Evolutionary conservation across 306 rosid species (phyloP).

Genomic region (Prunus mongolica): DNA sequence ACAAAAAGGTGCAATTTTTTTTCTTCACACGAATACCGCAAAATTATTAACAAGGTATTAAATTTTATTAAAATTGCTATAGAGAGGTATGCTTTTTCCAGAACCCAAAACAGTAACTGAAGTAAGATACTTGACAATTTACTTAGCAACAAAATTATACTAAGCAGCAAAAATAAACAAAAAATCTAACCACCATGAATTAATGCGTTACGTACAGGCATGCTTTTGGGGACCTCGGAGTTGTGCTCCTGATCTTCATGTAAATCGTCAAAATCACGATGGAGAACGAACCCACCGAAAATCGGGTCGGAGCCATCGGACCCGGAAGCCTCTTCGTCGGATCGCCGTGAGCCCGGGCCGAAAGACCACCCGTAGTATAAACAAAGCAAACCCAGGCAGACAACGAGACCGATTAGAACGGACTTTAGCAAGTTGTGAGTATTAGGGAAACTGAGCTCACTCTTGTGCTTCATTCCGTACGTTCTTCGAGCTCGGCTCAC

Average conservation of each 20-base stretch:
- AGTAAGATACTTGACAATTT: not conserved
- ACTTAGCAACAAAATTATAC: too few species aligned
- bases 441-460: constrained; percentile 18
- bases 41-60: not conserved
- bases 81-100: not conserved
- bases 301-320: constrained; percentile 26
- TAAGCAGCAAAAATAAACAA: not conserved
- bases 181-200: not conserved
- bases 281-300: constrained; percentile 11
- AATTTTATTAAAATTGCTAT: not conserved
- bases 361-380: constrained; percentile 42
- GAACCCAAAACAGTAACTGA: not conserved
- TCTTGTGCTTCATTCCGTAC: constrained; percentile 38
- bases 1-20: not conserved
- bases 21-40: not conserved
- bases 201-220: constrained; percentile 33
- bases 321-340: constrained; percentile 22
- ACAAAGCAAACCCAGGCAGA: constrained; percentile 37
- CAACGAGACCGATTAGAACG: constrained; percentile 27
- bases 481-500: not conserved
- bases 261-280: constrained; percentile 30
- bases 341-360: constrained; percentile 51
- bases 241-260: constrained; percentile 27
- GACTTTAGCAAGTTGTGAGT: constrained; percentile 17
- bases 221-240: constrained; percentile 34